Evolutionary conservation across 805 yeast species (phyloP).

Genomic region (Wickerhamiella azyma): DNA sequence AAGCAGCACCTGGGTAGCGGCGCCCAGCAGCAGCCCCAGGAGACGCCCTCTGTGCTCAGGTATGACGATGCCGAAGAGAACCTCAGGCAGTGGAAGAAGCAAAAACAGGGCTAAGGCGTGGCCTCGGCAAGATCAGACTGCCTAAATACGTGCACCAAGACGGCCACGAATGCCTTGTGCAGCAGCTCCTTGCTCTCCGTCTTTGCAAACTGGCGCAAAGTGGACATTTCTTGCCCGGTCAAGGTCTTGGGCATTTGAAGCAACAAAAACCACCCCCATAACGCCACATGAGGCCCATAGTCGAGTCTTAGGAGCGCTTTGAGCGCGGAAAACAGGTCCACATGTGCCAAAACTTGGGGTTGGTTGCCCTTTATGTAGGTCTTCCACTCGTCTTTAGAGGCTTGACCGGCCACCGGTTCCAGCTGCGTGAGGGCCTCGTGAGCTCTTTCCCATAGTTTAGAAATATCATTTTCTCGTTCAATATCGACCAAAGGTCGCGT

Average conservation of each 20-base stretch:
- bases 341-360: conserved; percentile 29
- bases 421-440: background rate
- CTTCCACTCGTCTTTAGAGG: conserved; percentile 29
- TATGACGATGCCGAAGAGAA: conserved; percentile 7
- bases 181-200: background rate
- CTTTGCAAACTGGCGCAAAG: conserved; percentile 25
- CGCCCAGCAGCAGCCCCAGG: background rate
- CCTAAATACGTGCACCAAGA: conserved; percentile 15
- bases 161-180: conserved; percentile 8
- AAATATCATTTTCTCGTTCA: background rate
- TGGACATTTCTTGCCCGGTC: conserved; percentile 29
- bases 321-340: conserved; percentile 26
- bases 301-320: conserved; percentile 34
- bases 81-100: conserved; percentile 1
- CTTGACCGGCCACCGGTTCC: background rate
- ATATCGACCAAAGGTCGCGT: background rate
- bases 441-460: background rate
- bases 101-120: background rate
- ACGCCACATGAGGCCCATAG: conserved; percentile 9
- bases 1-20: conserved; percentile 23
- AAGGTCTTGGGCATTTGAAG: conserved; percentile 29
- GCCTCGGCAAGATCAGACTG: conserved; percentile 14
- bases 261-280: conserved; percentile 33
- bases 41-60: background rate
- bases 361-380: conserved; percentile 25